Percentiles rank a stretch among this genome's conserved stretches.
phyloP scores from a whole-genome alignment of 805 yeast genomes.

The Nakazawaea holstii region DNA sequence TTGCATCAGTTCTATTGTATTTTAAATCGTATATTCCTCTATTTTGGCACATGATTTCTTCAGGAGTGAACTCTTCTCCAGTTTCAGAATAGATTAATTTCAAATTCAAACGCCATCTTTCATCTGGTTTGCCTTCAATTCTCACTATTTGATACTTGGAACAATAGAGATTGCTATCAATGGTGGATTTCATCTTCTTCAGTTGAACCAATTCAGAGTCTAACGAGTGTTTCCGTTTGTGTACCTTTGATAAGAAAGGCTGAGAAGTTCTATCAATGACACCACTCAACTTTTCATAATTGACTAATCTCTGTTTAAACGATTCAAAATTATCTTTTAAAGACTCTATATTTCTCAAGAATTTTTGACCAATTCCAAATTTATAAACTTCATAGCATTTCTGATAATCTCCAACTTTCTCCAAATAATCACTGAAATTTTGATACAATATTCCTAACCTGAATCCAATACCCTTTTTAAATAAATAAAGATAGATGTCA shows the following conservation, averaged over 20 bases:
- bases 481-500: slow-evolving; percentile 66
- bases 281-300: slow-evolving; percentile 15
- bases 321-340: slow-evolving; percentile 36
- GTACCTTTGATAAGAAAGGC: background rate
- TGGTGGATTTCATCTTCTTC: slow-evolving; percentile 20
- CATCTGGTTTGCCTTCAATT: slow-evolving; percentile 54
- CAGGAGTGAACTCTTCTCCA: slow-evolving; percentile 51
- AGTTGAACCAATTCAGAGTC: slow-evolving; percentile 27
- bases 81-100: slow-evolving; percentile 44
- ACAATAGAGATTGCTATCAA: background rate
- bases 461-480: slow-evolving; percentile 65
- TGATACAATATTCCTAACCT: slow-evolving; percentile 71
- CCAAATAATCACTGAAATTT: slow-evolving; percentile 64
- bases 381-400: slow-evolving; percentile 59
- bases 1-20: background rate
- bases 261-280: slow-evolving; percentile 10
- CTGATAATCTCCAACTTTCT: slow-evolving; percentile 35
- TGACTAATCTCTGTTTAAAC: slow-evolving; percentile 34
- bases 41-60: slow-evolving; percentile 56
- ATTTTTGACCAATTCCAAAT: slow-evolving; percentile 45
- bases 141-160: slow-evolving; percentile 33
- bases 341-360: slow-evolving; percentile 61
- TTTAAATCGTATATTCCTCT: slow-evolving; percentile 23
- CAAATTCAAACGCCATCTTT: slow-evolving; percentile 54
- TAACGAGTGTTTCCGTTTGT: slow-evolving; percentile 24